Evolutionary conservation across 768 basidiomycete genomes (phyloP), one percentile per base, ranked within the genome.

Genomic region (Hemileccinum impolitum): DNA sequence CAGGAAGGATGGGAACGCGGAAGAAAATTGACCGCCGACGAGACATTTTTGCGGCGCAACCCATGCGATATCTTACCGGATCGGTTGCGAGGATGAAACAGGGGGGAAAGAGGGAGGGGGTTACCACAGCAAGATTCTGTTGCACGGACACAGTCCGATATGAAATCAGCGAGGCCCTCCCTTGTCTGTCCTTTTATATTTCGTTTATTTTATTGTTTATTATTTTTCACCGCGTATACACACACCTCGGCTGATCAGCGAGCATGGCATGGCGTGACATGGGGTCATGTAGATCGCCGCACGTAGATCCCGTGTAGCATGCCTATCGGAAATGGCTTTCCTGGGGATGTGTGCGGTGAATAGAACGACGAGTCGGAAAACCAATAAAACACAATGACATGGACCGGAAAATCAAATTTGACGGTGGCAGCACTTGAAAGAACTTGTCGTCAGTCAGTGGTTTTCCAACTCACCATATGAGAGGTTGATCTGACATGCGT

Each of bases 1-100:
- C 28, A 30, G 28, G 9, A 30, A 30, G 28, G 28, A 2, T 8
- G 11, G 11, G 11, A 30, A 8, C 26, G 26, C 26, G 8, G 28
- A 30, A 30, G 11, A 12, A 8, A 30, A 30, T 30, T 8, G 28
- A 30, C 28, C 11, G 9, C 9, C 28, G 28, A 30, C 7, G 28
- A 30, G 28, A 9, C 28, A 30, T 30, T 30, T 30, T 30, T 30
- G 28, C 28, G 28, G 9, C 28, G 4, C 28, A 30, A 30, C 9
- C 28, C 28, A 30, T 12, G 28, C 8, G 28, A 30, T 43, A 35
- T 46, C 51, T 23, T 6, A 23, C 23, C 50, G 23, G 36, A 35
- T 45, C 42, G 39, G 49, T 39, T 54, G 52, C 35, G 50, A 42
- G 47, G 35, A 39, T 57, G 57, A 63, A 62, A 62, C 57, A 48